phyloP scores from a whole-genome alignment of 73 alveolate species.

The Durusdinium trenchii region DNA sequence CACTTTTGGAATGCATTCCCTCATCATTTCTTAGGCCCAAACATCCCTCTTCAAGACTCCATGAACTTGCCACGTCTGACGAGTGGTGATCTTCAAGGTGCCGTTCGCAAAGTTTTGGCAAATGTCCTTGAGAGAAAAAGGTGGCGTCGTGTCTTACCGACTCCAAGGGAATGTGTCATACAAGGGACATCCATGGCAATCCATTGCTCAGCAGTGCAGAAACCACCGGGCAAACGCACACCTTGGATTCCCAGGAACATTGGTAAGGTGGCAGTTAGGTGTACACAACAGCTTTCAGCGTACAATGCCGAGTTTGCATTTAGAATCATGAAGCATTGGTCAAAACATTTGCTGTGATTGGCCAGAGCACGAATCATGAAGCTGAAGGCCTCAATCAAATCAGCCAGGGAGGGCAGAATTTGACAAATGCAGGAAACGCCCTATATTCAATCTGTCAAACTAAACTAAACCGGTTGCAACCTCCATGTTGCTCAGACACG shows the following conservation, averaged over 20 bases:
- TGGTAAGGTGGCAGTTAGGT: too few species aligned
- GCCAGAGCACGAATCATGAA: constrained; percentile 66
- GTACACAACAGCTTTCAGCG: too few species aligned
- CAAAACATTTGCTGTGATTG: too few species aligned
- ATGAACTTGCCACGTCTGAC: constrained; percentile 96
- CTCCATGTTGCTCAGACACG: too few species aligned
- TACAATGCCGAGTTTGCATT: too few species aligned
- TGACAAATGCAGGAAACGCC: too few species aligned
- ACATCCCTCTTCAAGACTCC: constrained; percentile 93
- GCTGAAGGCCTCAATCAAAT: constrained; percentile 30
- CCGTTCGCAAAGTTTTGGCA: constrained; percentile 67
- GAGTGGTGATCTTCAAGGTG: constrained; percentile 92
- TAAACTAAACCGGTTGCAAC: too few species aligned
- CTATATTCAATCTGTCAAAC: too few species aligned
- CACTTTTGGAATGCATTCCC: not conserved
- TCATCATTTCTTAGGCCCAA: not conserved
- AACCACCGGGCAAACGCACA: constrained; percentile 95
- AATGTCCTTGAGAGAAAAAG: not conserved
- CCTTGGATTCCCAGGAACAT: too few species aligned
- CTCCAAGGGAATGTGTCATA: not conserved
- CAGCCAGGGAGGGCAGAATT: not conserved
- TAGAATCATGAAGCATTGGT: too few species aligned
- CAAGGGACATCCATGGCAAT: constrained; percentile 82
- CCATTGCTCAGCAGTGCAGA: constrained; percentile 95
- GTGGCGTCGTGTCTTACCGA: too few species aligned